phyloP scores from a whole-genome alignment of 192 early-diverging fungal species.

The Radiomyces spectabilis region DNA sequence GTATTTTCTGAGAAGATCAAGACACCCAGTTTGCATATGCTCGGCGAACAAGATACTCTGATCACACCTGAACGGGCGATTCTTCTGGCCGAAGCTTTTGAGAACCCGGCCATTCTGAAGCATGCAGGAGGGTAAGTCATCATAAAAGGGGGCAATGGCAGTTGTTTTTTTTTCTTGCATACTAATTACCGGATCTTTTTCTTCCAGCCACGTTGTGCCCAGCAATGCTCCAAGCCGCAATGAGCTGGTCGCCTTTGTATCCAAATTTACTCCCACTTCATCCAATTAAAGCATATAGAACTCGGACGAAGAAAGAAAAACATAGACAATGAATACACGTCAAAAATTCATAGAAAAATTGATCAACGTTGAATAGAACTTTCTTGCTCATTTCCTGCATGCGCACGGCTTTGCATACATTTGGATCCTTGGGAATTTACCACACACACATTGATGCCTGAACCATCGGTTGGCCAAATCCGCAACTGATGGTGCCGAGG shows the following conservation, averaged over 20 bases:
- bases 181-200: background rate
- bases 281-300: too few relatives aligned
- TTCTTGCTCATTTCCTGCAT: too few relatives aligned
- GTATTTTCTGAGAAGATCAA: conserved; percentile 8
- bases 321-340: too few relatives aligned
- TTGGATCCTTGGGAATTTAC: too few relatives aligned
- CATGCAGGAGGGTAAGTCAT: conserved; percentile 31
- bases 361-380: too few relatives aligned
- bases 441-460: too few relatives aligned
- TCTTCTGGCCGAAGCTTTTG: conserved; percentile 7
- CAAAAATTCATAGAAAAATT: too few relatives aligned
- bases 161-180: background rate
- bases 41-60: conserved; percentile 26
- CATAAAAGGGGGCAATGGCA: background rate
- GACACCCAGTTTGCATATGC: conserved; percentile 30
- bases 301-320: too few relatives aligned
- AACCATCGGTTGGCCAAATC: too few relatives aligned
- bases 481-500: too few relatives aligned
- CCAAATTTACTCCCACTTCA: background rate
- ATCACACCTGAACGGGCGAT: conserved; percentile 17
- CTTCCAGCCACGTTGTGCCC: conserved; percentile 18
- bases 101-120: conserved; percentile 7
- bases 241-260: conserved; percentile 12
- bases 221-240: conserved; percentile 16
- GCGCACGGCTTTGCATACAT: too few relatives aligned